phyloP scores from a whole-genome alignment of 371 early-diverging fungal species.

The Mortierella sp. region DNA sequence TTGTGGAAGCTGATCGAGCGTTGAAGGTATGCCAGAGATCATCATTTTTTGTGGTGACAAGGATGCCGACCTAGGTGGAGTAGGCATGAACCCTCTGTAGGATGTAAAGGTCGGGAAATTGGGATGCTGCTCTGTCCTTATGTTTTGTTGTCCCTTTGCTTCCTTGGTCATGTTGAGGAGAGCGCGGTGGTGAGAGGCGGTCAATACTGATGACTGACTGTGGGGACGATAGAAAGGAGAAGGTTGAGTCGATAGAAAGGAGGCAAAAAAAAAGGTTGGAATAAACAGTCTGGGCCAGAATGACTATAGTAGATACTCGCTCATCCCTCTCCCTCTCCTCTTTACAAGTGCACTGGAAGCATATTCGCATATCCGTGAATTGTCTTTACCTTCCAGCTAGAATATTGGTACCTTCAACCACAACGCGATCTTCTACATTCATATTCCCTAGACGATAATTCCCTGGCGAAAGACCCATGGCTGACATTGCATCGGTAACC shows the following conservation, averaged over 20 bases:
- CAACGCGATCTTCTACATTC: constrained; percentile 74
- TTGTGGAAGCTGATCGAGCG: constrained; percentile 3
- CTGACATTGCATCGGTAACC: constrained; percentile 84
- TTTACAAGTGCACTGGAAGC: not conserved
- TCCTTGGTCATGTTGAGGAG: not conserved
- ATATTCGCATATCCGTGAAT: not conserved
- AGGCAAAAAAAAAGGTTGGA: not conserved
- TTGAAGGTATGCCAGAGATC: constrained; percentile 1
- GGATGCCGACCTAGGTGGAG: constrained; percentile 40
- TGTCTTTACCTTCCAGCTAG: constrained; percentile 74
- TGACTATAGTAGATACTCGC: not conserved
- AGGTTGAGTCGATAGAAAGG: not conserved
- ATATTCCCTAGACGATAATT: constrained; percentile 77
- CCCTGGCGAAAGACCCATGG: constrained; percentile 81
- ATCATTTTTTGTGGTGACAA: constrained; percentile 35
- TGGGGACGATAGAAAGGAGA: not conserved
- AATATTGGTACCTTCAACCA: constrained; percentile 83
- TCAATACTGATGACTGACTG: not conserved
- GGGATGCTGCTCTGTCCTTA: not conserved
- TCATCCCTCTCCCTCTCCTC: not conserved
- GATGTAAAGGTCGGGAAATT: not conserved
- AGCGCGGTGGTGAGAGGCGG: not conserved
- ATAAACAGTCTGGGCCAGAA: constrained; percentile 5
- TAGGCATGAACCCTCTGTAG: constrained; percentile 32
- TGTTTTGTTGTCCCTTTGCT: not conserved